Evolutionary conservation across 1,284 basidiomycete genomes (phyloP).

Genomic region (Exsudoporus floridanus): DNA sequence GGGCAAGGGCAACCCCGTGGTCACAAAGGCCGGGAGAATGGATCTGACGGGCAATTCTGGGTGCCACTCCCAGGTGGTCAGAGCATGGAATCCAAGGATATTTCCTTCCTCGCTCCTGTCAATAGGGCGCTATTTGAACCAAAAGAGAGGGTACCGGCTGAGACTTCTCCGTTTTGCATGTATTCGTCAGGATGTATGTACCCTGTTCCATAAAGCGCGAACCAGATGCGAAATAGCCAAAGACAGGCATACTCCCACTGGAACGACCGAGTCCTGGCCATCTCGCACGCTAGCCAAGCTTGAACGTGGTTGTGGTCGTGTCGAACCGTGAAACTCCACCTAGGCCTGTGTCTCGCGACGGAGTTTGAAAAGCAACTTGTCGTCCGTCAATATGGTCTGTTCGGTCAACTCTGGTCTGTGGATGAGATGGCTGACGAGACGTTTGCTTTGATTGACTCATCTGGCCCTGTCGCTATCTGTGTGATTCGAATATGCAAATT

Average conservation of each 20-base stretch:
- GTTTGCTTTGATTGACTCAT: neutral
- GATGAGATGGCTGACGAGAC: conserved; percentile 16
- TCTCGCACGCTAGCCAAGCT: neutral
- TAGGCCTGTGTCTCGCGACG: conserved; percentile 4
- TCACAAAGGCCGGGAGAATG: conserved; percentile 36
- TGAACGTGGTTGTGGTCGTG: neutral
- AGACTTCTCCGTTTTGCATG: conserved; percentile 44
- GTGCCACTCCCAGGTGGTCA: conserved; percentile 42
- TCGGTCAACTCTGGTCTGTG: conserved; percentile 2
- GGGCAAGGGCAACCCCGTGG: conserved; percentile 37
- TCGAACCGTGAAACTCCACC: no score
- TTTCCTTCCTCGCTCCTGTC: conserved; percentile 24
- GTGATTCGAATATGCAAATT: neutral
- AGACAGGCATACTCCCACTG: conserved; percentile 22
- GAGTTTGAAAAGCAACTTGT: conserved; percentile 31
- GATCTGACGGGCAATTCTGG: conserved; percentile 38
- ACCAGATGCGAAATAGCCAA: conserved; percentile 33
- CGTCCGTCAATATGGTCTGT: conserved; percentile 28
- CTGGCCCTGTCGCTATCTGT: neutral
- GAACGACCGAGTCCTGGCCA: conserved; percentile 17
- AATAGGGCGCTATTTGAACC: conserved; percentile 3
- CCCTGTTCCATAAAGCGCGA: conserved; percentile 37
- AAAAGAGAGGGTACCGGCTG: conserved; percentile 34
- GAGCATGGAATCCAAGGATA: conserved; percentile 30
- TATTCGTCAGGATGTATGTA: conserved; percentile 47